These are phyloP conservation scores for Sicyos edulis DNA, from an alignment of 306 rosid genomes.

Conservation along the genomic window DNA sequence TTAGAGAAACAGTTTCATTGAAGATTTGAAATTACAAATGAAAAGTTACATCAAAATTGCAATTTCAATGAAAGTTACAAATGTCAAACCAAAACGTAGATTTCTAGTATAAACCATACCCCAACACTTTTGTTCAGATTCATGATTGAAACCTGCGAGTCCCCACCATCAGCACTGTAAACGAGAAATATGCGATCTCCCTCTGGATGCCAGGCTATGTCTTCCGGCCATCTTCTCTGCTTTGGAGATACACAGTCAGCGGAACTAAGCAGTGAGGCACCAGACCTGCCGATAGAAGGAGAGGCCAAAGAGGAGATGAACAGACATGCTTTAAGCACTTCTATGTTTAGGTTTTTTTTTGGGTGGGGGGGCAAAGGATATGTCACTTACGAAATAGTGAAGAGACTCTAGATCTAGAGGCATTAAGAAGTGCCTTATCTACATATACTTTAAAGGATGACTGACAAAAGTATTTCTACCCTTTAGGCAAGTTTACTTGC, in stretches of 20 bases:
- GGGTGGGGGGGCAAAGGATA: neutral
- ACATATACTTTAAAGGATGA: neutral
- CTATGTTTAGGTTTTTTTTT: neutral
- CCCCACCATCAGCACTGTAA: conserved; percentile 82
- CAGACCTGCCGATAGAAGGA: conserved; percentile 47
- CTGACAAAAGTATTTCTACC: neutral
- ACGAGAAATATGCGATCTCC: conserved; percentile 68
- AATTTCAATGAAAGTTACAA: too few relatives aligned
- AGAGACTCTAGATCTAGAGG: neutral
- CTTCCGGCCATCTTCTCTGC: conserved; percentile 94
- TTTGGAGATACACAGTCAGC: conserved; percentile 60
- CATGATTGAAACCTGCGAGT: conserved; percentile 66
- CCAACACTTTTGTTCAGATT: conserved; percentile 55
- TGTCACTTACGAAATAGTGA: neutral
- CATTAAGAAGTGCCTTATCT: neutral
- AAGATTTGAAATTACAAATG: too few relatives aligned
- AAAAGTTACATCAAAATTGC: too few relatives aligned
- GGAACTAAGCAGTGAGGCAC: conserved; percentile 67
- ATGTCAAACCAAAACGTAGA: neutral
- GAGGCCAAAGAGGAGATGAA: conserved; percentile 3
- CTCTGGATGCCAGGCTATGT: conserved; percentile 84
- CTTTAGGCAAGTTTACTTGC: too few relatives aligned
- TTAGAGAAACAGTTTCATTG: too few relatives aligned
- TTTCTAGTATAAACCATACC: conserved; percentile 39
- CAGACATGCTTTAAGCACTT: neutral